These are phyloP conservation scores for Solanum paucissectum DNA, from an alignment of 257 asterid genomes.

Conservation along the genomic window DNA sequence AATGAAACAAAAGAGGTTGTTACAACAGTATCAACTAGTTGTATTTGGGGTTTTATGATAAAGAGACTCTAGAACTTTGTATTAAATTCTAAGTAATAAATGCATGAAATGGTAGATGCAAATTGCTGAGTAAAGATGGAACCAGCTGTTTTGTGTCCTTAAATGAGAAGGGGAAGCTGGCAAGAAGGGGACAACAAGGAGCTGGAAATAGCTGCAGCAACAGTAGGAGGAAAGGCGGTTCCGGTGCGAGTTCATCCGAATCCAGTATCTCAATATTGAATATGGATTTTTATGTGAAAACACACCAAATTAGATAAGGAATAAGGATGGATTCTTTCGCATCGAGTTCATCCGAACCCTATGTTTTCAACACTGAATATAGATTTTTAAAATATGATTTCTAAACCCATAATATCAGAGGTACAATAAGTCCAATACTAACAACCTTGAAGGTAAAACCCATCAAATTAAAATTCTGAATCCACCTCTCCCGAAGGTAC, in stretches of 20 bases:
- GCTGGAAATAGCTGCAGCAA: not conserved
- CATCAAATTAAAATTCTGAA: not conserved
- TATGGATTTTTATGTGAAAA: not conserved
- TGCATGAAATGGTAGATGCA: not conserved
- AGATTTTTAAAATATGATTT: too few relatives aligned
- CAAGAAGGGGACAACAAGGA: not conserved
- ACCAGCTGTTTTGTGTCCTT: not conserved
- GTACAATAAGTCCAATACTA: not conserved
- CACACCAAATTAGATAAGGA: not conserved
- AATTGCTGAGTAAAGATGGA: not conserved
- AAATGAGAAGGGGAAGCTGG: not conserved
- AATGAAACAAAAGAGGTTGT: not conserved
- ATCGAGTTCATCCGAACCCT: not conserved
- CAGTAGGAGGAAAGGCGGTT: not conserved
- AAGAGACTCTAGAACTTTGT: not conserved
- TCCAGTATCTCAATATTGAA: fast-evolving
- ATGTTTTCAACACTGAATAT: not conserved
- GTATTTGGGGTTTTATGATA: not conserved
- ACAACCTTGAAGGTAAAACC: not conserved
- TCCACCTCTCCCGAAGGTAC: not conserved
- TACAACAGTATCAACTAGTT: not conserved
- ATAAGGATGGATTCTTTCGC: not conserved
- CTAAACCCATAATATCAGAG: not conserved
- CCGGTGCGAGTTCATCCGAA: not conserved
- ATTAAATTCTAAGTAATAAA: not conserved